Conservation (phyloP, 75 land plant genomes). For the Sequoiadendron giganteum region DNA sequence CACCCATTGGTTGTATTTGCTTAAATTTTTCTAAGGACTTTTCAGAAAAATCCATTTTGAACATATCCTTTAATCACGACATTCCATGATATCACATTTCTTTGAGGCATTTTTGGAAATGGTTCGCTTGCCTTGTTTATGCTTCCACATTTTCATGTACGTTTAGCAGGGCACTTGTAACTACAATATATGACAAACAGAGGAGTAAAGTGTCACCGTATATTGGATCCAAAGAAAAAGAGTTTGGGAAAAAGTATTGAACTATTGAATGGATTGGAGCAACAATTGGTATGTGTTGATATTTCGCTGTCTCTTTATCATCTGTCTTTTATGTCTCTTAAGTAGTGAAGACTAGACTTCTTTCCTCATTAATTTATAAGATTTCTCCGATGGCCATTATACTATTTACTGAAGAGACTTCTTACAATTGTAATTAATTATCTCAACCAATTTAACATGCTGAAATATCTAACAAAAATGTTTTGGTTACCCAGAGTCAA, state of each 20-base stretch:
- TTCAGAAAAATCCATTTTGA: too few species aligned
- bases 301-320: neutral
- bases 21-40: too few species aligned
- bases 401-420: neutral
- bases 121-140: too few species aligned
- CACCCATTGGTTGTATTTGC: too few species aligned
- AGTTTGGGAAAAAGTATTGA: neutral
- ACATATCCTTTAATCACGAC: too few species aligned
- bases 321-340: neutral
- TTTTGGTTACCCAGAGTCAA: neutral
- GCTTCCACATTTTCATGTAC: too few species aligned
- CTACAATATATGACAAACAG: too few species aligned
- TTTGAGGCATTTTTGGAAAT: too few species aligned
- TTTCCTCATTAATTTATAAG: neutral
- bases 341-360: neutral
- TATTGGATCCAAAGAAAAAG: neutral
- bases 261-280: neutral
- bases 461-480: neutral
- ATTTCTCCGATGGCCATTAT: neutral
- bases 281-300: neutral
- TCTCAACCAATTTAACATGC: neutral
- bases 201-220: conserved; percentile 58
- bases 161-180: too few species aligned
- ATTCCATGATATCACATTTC: too few species aligned
- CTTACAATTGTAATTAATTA: neutral